These are phyloP conservation scores for Blastobotrys terrestris DNA, from an alignment of 805 yeast genomes.

Conservation along the genomic window DNA sequence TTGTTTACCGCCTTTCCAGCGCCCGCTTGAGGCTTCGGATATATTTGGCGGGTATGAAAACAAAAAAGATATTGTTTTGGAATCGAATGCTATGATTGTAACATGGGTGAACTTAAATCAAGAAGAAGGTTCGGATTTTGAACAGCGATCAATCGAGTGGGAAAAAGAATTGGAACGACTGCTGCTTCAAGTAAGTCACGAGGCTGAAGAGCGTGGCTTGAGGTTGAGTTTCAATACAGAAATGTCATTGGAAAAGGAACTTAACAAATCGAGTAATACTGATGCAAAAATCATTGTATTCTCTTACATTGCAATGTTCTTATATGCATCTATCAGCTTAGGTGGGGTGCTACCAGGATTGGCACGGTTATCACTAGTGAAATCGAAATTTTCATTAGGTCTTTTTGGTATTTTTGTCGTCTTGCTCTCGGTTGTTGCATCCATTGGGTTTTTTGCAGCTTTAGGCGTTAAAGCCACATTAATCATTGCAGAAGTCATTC, in stretches of 20 bases:
- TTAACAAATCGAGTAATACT: conserved; percentile 73
- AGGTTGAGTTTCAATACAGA: conserved; percentile 74
- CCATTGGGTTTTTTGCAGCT: conserved; percentile 74
- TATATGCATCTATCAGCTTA: conserved; percentile 78
- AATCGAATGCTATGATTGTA: conserved; percentile 67
- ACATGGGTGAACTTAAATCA: conserved; percentile 63
- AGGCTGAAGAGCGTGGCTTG: conserved; percentile 49
- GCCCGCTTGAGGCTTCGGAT: conserved; percentile 69
- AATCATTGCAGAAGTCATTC: conserved; percentile 94
- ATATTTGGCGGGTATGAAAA: conserved; percentile 54
- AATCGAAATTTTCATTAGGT: conserved; percentile 70
- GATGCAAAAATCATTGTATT: conserved; percentile 64
- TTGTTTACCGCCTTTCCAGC: conserved; percentile 86
- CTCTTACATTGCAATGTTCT: conserved; percentile 80
- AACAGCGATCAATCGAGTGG: conserved; percentile 48
- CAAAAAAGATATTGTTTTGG: conserved; percentile 37
- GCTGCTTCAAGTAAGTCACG: conserved; percentile 38
- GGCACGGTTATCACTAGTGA: conserved; percentile 26
- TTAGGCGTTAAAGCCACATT: conserved; percentile 81
- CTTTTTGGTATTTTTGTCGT: conserved; percentile 81
- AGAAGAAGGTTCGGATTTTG: conserved; percentile 37
- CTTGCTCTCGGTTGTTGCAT: conserved; percentile 67
- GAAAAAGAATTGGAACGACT: conserved; percentile 61
- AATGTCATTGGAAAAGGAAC: conserved; percentile 75
- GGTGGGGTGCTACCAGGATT: conserved; percentile 50